Evolutionary conservation across 2,329 filamentous ascomycete species (phyloP), one percentile per base, ranked within the genome.

Genomic region (Penicillium sp.): DNA sequence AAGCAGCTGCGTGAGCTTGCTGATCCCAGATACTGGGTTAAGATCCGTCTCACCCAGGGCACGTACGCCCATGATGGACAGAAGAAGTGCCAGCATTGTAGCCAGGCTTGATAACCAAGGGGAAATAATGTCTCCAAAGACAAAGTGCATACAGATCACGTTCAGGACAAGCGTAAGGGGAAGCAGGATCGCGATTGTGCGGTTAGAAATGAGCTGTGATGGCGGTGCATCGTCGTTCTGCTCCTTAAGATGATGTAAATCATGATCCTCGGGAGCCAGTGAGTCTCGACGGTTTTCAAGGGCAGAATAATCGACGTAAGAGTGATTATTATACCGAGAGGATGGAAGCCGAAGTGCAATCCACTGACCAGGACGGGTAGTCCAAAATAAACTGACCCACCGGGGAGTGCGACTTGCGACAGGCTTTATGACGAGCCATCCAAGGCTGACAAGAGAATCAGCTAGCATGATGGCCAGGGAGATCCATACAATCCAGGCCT

Each of bases 401-500:
- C 44, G 48, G 2, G 68, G 67, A 1, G 61, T 67, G 48, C 75
- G 65, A 9, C 63, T 64, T 13, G 83, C 60, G 0, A 83, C 45
- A 0, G 85, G 82, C 3, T 77, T 77, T 2, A 84, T 48, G 1
- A 84, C 70, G 27, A 95, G 75, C 71, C 89, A 88, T 1, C 84
- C 79, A 7, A 98, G 76, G 54, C 85, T 95, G 45, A 96, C 77
- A 3, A 98, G 74, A 0, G 90, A 87, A 64, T 98, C 92, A 14
- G 86, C 85, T 16, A 98, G 74, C 92, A 98, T 98, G 50, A 98
- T 95, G 3, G 92, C 86, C 18, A 98, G 70, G 22, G 87, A 95
- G 2, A 94, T 74, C 92, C 92, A 98, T 0, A 98, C 86, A 43
- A 98, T 96, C 92, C 92, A 98, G 26, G 90, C 92, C 66, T 96